Percentiles rank a stretch among this genome's conserved stretches.
Conservation (phyloP, 2,329 filamentous ascomycete genomes). For the Arthroderma uncinatum region DNA sequence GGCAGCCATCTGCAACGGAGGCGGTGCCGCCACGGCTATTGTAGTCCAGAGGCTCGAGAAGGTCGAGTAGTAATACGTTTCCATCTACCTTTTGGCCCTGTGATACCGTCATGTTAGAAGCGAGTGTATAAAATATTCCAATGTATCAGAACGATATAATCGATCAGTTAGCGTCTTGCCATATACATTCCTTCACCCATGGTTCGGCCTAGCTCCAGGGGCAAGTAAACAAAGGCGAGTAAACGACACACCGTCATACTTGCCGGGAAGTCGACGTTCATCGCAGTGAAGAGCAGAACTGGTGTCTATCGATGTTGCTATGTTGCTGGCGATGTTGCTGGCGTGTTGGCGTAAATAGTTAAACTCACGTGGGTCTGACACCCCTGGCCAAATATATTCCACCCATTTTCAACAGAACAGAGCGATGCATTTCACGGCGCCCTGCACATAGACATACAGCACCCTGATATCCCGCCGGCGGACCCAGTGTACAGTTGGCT, state of each 20-base stretch:
- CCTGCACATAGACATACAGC: too few relatives aligned
- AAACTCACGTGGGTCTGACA: conserved; percentile 1
- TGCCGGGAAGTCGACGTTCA: too few relatives aligned
- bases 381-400: too few relatives aligned
- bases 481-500: not conserved
- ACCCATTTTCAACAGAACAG: too few relatives aligned
- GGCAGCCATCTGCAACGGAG: conserved; percentile 93
- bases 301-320: not conserved
- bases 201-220: not conserved
- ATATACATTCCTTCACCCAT: too few relatives aligned
- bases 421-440: too few relatives aligned
- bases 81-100: too few relatives aligned
- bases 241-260: too few relatives aligned
- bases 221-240: too few relatives aligned
- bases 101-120: not conserved
- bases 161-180: too few relatives aligned
- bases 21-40: conserved; percentile 80
- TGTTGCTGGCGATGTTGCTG: not conserved
- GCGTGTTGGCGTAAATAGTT: not conserved
- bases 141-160: not conserved
- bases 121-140: not conserved
- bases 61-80: conserved; percentile 25
- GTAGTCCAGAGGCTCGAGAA: conserved; percentile 72
- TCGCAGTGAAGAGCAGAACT: not conserved
- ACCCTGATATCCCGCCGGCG: not conserved